Percentiles rank a stretch among this genome's conserved stretches.
Conservation (phyloP, 805 yeast genomes). For the Cyberlindnera meyerae region DNA sequence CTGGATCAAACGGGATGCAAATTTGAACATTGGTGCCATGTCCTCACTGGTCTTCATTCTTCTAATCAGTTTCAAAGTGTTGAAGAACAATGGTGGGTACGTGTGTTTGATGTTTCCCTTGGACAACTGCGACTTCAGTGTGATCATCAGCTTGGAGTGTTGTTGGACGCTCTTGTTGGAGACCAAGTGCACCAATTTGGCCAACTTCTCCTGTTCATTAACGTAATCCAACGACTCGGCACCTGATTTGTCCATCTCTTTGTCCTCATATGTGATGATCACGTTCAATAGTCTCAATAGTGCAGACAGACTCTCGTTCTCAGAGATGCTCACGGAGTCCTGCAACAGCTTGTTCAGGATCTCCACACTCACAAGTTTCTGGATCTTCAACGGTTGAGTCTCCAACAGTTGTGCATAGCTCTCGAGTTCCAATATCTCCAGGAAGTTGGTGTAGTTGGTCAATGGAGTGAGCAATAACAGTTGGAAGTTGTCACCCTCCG, state of each 20-base stretch:
- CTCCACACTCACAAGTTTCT: constrained; percentile 52
- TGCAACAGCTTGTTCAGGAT: constrained; percentile 55
- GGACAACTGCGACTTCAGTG: constrained; percentile 43
- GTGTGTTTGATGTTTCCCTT: constrained; percentile 62
- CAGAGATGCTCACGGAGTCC: constrained; percentile 32
- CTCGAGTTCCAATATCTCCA: constrained; percentile 37
- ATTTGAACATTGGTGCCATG: constrained; percentile 52
- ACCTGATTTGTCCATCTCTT: constrained; percentile 17
- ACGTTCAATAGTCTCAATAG: constrained; percentile 55
- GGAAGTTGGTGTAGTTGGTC: constrained; percentile 28
- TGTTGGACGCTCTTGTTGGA: constrained; percentile 41
- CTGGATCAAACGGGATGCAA: constrained; percentile 60
- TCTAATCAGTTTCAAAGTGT: constrained; percentile 56
- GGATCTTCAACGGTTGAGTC: constrained; percentile 46
- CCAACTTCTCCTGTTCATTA: constrained; percentile 53
- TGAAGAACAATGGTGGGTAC: constrained; percentile 69
- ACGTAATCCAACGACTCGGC: constrained; percentile 34
- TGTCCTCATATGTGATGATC: constrained; percentile 38
- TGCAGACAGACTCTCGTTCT: constrained; percentile 49
- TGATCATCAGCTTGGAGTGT: constrained; percentile 42
- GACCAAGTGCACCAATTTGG: constrained; percentile 65
- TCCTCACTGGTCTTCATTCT: constrained; percentile 29
- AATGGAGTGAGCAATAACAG: constrained; percentile 47
- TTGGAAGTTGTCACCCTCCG: constrained; percentile 37
- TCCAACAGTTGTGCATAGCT: constrained; percentile 51